Base-by-base conservation (phyloP, 1,284 basidiomycete species). In the Rhodotorula sp. region DNA sequence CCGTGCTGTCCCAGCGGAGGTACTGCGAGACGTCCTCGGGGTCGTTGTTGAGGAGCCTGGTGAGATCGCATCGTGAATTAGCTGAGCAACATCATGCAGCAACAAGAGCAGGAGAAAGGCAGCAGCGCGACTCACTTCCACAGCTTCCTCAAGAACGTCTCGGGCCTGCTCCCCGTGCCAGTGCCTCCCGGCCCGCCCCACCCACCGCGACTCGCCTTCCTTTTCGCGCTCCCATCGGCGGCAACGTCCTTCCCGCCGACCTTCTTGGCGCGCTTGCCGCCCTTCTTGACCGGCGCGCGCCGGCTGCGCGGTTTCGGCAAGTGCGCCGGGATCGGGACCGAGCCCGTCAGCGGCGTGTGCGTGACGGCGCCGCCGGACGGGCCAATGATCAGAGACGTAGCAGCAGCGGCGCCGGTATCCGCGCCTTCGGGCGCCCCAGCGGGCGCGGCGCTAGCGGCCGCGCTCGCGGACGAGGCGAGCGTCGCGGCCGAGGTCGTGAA, bases 91-190 rank as follows among this genome's bases (percentile, higher is more conserved):
- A 21, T 10, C 19, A 14, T 42, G n/a, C 56, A 49, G 41, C 19
- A 27, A 34, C 46, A 17, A 59, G 49, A 42, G 4, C 25, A 42
- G 42, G n/a, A 25, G 19, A 14, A 45, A 1, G 12, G 27, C 10
- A 7, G 41, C 4, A 21, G 14, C 0, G 34, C 14, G 25, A 68
- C 70, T 27, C 63, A 66, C 70, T 72, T 72, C 70, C 70, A 72
- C 46, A 72, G 25, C 56, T 72, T 72, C 16, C 57, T 57, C 54
- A 72, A 50, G 52, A 72, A 72, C 58, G 70, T 72, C 42, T 72
- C 70, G 4, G 70, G 70, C 27, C 70, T 44, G 10, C 34, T 61
- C 8, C 67, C 63, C 21, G 45, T 16, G 7, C 66, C 66, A 12
- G n/a, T 42, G 9, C 70, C 69, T 0, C 53, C 49, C 21, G 46